Evolutionary conservation across 495 filamentous ascomycete species (phyloP), one percentile per base, ranked within the genome.

Genomic region (Penicillium egyptiacum): DNA sequence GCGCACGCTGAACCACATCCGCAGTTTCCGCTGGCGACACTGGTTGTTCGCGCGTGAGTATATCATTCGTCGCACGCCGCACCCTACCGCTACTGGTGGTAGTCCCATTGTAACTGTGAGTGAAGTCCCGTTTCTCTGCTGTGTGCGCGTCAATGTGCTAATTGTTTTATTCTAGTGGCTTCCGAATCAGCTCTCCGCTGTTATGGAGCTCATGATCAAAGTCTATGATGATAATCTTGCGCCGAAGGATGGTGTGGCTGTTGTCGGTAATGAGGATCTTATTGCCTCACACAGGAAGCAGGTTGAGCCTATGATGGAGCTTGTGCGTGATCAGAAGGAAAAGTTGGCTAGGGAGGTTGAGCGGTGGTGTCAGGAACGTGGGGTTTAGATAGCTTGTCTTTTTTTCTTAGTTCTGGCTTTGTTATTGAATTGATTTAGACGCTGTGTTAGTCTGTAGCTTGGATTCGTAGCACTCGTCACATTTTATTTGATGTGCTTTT

Each of bases 41-140:
- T 96, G 92, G 92, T 85, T 91, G 58, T 96, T 96, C 63, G 91
- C 91, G n/a, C 77, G 90, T 20, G 92, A 96, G 79, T 96, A 96
- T 61, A 96, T 96, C 57, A 81, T 96, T 53, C 90, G 89, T 65
- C 81, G 85, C 55, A 94, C 89, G 0, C 78, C 75, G 0, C 89
- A 96, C 64, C 91, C 92, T 0, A 93, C 88, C 26, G 92, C 92
- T 5, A 96, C 92, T 0, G 92, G 92, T 1, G 92, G 92, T 2
- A 93, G 89, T 65, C 92, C 92, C 1, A 96, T 96, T 56, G 88
- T 96, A 12, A 93, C 88, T 19, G 83, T 83, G 71, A 64, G 81
- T 75, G 11, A 16, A 3, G 7, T 42, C 7, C 16, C 23, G 11
- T 52, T 19, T 41, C 7, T 30, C 20, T 23, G 14, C n/a, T 22